Evolutionary conservation across 1,284 basidiomycete species (phyloP), one percentile per base, ranked within the genome.

Genomic region (Ustilago shanxiensis): DNA sequence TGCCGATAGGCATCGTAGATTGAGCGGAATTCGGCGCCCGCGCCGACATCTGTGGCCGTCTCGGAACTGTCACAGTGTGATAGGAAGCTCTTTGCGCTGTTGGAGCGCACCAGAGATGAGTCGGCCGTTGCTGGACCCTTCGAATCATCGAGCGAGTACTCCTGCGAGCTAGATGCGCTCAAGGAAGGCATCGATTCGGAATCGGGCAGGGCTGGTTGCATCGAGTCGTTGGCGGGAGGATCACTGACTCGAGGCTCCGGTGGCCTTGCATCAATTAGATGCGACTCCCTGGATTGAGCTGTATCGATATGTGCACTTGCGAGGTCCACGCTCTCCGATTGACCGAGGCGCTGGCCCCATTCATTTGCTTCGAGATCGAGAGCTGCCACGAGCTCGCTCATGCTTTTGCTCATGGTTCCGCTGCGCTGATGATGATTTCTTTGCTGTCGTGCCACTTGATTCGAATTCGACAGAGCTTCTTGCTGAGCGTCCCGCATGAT

Each of bases 311-410:
- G 39, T 22, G 5, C 14, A 18, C 14, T 26, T 14, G 31, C 24
- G 35, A 45, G 33, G 1, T 57, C 55, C 45, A 31, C 28, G 49
- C 33, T 47, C 4, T 64, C 47, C 18, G 53, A 39, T 35, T 37
- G 22, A 33, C 49, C 33, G 8, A 59, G 24, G 8, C 53, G 54
- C 33, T 66, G 64, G 1, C 62, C 49, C 63, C 63, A 62, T 51
- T 54, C 56, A 26, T 24, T 55, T 18, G 68, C 71, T 44, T 77
- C 66, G n/a, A 66, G 53, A 22, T 73, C 68, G 10, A 79, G 51
- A 20, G 77, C 77, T 1, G 60, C 64, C 33, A 79, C 60, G 35
- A 79, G 68, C 41, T 76, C 71, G 54, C 56, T 67, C 53, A 79
- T 66, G 56, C 66, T 79, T 55, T 57, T 68, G 24, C 55, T 50